Conservation (phyloP, 768 basidiomycete genomes). For the Chalciporus sphaerocephalus region DNA sequence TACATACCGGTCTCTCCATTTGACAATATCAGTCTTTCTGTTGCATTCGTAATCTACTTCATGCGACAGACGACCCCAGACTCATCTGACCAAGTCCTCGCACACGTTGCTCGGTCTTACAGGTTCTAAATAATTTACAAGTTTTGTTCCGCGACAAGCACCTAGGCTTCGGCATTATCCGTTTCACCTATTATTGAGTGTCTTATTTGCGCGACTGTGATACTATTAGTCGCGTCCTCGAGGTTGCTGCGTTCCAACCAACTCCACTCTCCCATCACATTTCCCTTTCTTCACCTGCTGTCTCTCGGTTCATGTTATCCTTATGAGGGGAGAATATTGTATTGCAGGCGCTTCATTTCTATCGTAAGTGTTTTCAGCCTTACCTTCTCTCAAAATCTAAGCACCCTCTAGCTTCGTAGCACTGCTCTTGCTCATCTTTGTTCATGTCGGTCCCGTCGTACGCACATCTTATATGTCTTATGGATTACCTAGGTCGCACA, state of each 20-base stretch:
- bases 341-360: conserved; percentile 67
- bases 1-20: too few species aligned
- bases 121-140: too few species aligned
- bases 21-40: too few species aligned
- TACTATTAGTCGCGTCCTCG: conserved; percentile 20
- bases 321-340: conserved; percentile 74
- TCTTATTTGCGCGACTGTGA: conserved; percentile 14
- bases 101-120: too few species aligned
- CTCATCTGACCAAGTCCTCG: too few species aligned
- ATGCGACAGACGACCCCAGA: too few species aligned
- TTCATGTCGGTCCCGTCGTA: conserved; percentile 54
- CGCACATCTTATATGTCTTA: conserved; percentile 20
- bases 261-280: conserved; percentile 9
- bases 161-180: neutral
- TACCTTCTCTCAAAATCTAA: conserved; percentile 14
- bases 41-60: too few species aligned
- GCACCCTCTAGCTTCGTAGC: conserved; percentile 24
- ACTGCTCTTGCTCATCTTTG: conserved; percentile 68
- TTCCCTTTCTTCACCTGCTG: conserved; percentile 16
- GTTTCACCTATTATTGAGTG: neutral
- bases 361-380: conserved; percentile 46
- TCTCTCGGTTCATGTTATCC: conserved; percentile 19
- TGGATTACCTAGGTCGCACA: conserved; percentile 60
- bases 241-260: conserved; percentile 22
- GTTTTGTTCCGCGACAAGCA: too few species aligned